These are phyloP conservation scores for Holtermanniella nyarrowii DNA, from an alignment of 768 basidiomycete genomes.

Conservation along the genomic window DNA sequence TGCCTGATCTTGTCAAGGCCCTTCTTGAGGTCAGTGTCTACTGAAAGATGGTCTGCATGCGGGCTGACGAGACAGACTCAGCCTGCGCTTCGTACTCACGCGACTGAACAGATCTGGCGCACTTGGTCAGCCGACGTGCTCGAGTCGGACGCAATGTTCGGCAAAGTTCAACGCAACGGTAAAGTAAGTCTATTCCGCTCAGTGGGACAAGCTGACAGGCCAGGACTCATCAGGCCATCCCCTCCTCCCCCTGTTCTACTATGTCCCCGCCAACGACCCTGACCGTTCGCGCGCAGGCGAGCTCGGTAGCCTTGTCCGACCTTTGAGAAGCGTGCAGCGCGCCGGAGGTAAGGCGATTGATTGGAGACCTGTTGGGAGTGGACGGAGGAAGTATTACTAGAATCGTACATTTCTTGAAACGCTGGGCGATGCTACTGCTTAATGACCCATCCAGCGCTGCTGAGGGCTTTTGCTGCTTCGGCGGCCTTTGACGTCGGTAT, in stretches of 20 bases:
- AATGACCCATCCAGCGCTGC: too few relatives aligned
- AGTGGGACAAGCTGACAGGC: neutral
- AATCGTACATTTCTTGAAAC: too few relatives aligned
- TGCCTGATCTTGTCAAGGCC: conserved; percentile 39
- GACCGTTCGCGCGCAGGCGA: conserved; percentile 30
- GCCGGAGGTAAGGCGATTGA: conserved; percentile 38
- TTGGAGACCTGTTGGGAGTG: conserved; percentile 38
- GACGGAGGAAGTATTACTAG: conserved; percentile 18
- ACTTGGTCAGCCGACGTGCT: conserved; percentile 22
- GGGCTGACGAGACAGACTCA: conserved; percentile 24
- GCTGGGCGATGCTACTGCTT: too few relatives aligned
- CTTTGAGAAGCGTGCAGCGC: conserved; percentile 32
- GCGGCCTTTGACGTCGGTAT: too few relatives aligned
- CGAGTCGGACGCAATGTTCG: conserved; percentile 33
- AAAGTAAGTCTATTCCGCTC: conserved; percentile 19
- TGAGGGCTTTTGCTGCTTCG: too few relatives aligned
- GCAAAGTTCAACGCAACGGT: conserved; percentile 35
- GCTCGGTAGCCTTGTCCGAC: conserved; percentile 35
- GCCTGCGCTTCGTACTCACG: conserved; percentile 29
- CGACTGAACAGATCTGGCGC: conserved; percentile 25
- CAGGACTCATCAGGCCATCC: conserved; percentile 41
- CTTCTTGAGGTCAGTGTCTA: conserved; percentile 36
- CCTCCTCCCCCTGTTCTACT: conserved; percentile 39
- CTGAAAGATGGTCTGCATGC: neutral
- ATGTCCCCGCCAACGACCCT: conserved; percentile 38